Base-by-base conservation (phyloP, 495 filamentous ascomycete genomes). In the Parmelia sp. region DNA sequence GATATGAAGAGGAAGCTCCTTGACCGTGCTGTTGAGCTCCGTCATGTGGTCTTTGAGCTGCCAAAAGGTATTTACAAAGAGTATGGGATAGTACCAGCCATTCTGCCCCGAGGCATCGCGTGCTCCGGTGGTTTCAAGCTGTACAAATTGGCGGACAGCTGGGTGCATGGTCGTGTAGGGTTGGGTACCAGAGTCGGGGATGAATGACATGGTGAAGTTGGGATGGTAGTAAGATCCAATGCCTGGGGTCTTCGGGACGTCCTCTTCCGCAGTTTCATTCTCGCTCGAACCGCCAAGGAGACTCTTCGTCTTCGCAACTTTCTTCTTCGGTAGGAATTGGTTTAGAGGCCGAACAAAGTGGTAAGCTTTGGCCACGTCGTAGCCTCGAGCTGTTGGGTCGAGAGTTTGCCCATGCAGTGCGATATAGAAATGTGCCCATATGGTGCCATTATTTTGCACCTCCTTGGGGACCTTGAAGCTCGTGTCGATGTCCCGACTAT, bases 51-150 rank as follows among this genome's bases (percentile, higher is more conserved):
- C 83, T 71, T 83, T 88, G 68, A 98, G 80, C 75, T 97, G 91
- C 94, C 94, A 98, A 78, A 98, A 98, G 8, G 91, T 94, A 75
- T 97, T 98, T 74, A 92, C 74, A 71, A 87, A 98, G 36, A 96
- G 74, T 61, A 96, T 86, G 7, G 94, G 94, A 72, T 94, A 98
- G 75, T 97, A 98, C 94, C 94, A 98, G 51, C 89, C 88, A 76
- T 97, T 92, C 73, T 91, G 83, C 10, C 94, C 94, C 8, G 84
- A 84, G 8, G 77, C 80, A 75, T 98, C 94, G 39, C 94, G 77
- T 64, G 82, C 90, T 73, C 80, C 88, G 66, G 73, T 90, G 4
- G 74, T 75, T 71, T 97, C 94, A 55, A 96, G 81, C 37, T 85
- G 83, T 3, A 96, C 74, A 71, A 89, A 90, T 70, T 91, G 86